Percentiles rank a stretch among this genome's conserved stretches.
Evolutionary conservation across 1,139 yeast genomes (phyloP).

Genomic region (Taphrina betulina): DNA sequence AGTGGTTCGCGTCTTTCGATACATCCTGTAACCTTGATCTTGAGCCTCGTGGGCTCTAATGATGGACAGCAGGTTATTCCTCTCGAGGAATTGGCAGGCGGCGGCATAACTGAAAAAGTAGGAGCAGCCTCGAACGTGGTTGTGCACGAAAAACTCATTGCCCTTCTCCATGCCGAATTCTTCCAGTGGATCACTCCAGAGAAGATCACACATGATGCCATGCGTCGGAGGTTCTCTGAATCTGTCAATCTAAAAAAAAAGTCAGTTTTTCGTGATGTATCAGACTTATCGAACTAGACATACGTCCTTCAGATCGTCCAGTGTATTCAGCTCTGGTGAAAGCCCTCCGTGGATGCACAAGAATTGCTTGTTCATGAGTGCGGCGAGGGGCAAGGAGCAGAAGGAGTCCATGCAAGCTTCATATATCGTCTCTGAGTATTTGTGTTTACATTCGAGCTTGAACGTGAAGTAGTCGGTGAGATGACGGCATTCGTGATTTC

Average conservation of each 20-base stretch:
- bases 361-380: constrained; percentile 90
- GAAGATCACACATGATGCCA: constrained; percentile 90
- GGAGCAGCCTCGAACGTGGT: constrained; percentile 88
- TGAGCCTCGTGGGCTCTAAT: constrained; percentile 98
- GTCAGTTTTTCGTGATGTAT: constrained; percentile 41
- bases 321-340: constrained; percentile 73
- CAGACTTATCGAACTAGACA: background rate
- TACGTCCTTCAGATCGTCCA: constrained; percentile 57
- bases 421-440: constrained; percentile 67
- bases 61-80: constrained; percentile 74
- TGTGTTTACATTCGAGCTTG: constrained; percentile 84
- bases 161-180: constrained; percentile 73
- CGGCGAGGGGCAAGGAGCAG: constrained; percentile 87
- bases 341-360: constrained; percentile 98
- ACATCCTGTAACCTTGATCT: constrained; percentile 88
- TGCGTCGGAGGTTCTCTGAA: constrained; percentile 92
- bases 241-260: constrained; percentile 55
- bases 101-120: constrained; percentile 86
- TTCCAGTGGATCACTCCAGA: constrained; percentile 96
- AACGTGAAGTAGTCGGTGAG: constrained; percentile 92
- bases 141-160: constrained; percentile 60
- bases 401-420: constrained; percentile 77
- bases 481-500: constrained; percentile 94
- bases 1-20: constrained; percentile 76
- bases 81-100: constrained; percentile 73